Percentiles rank a stretch among this genome's conserved stretches.
These are phyloP conservation scores for Pezicula radicicola DNA, from an alignment of 2,329 filamentous ascomycete species.

Conservation along the genomic window DNA sequence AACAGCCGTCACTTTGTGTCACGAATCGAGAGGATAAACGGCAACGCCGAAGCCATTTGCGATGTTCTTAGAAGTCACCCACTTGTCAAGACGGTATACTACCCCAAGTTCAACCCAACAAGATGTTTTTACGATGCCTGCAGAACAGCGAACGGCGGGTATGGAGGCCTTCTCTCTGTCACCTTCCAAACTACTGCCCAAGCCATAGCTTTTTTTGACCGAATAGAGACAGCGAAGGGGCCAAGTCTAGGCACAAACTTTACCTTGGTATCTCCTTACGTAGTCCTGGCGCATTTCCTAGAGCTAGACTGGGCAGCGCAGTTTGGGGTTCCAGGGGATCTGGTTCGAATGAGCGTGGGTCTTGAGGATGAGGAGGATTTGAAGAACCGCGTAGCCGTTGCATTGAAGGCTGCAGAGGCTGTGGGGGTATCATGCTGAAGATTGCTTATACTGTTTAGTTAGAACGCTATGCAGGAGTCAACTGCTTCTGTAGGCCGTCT, in stretches of 20 bases:
- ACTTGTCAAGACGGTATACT: slow-evolving; percentile 75
- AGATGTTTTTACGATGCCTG: slow-evolving; percentile 75
- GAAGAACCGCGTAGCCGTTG: slow-evolving; percentile 59
- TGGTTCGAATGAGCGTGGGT: slow-evolving; percentile 86
- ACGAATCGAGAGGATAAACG: slow-evolving; percentile 80
- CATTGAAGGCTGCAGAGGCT: slow-evolving; percentile 57
- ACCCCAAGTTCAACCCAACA: slow-evolving; percentile 76
- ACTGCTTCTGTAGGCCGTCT: background rate
- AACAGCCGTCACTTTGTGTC: slow-evolving; percentile 90
- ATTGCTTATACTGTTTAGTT: too few relatives aligned
- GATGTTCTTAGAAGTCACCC: slow-evolving; percentile 60
- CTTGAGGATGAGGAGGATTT: slow-evolving; percentile 74
- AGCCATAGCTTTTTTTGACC: slow-evolving; percentile 81
- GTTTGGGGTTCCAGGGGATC: slow-evolving; percentile 75
- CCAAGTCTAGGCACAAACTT: slow-evolving; percentile 97
- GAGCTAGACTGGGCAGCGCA: slow-evolving; percentile 88
- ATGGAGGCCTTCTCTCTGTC: slow-evolving; percentile 84
- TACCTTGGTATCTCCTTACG: slow-evolving; percentile 87
- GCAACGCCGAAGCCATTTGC: slow-evolving; percentile 80
- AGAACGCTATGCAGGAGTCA: background rate
- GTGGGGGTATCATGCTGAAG: background rate
- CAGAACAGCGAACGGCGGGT: slow-evolving; percentile 71
- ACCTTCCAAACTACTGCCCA: slow-evolving; percentile 70
- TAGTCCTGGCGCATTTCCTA: slow-evolving; percentile 84
- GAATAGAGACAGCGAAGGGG: slow-evolving; percentile 84